Evolutionary conservation across 1,284 basidiomycete genomes (phyloP).

Genomic region (Ustilago hordei): DNA sequence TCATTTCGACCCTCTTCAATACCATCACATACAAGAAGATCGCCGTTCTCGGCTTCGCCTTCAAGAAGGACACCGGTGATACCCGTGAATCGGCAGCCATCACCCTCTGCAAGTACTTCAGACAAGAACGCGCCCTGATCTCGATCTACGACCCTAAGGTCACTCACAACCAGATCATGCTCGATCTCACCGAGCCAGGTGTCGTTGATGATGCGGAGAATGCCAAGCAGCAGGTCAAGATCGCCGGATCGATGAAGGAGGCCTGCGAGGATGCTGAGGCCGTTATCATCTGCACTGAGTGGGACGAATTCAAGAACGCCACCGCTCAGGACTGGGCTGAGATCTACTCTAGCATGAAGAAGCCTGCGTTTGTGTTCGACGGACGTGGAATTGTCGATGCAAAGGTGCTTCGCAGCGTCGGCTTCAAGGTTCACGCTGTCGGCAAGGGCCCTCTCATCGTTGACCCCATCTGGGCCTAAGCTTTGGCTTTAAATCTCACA

Average conservation of each 20-base stretch:
- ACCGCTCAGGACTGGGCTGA: conserved; percentile 86
- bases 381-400: conserved; percentile 87
- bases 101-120: conserved; percentile 92
- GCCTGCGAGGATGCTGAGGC: conserved; percentile 91
- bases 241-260: conserved; percentile 81
- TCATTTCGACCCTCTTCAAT: conserved; percentile 85
- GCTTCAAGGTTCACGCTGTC: conserved; percentile 82
- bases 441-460: conserved; percentile 68
- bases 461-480: conserved; percentile 64
- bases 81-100: conserved; percentile 94
- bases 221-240: conserved; percentile 87
- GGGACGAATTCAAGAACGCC: conserved; percentile 83
- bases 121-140: conserved; percentile 85
- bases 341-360: conserved; percentile 89
- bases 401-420: conserved; percentile 82
- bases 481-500: not conserved
- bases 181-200: conserved; percentile 73
- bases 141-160: conserved; percentile 92
- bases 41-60: conserved; percentile 87
- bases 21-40: conserved; percentile 97
- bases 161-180: conserved; percentile 72
- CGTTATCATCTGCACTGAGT: conserved; percentile 78
- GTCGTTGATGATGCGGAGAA: conserved; percentile 73
- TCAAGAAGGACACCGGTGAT: conserved; percentile 69
- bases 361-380: conserved; percentile 84